Evolutionary conservation across 495 filamentous ascomycete genomes (phyloP).

Genomic region (Parathielavia hyrcaniae): DNA sequence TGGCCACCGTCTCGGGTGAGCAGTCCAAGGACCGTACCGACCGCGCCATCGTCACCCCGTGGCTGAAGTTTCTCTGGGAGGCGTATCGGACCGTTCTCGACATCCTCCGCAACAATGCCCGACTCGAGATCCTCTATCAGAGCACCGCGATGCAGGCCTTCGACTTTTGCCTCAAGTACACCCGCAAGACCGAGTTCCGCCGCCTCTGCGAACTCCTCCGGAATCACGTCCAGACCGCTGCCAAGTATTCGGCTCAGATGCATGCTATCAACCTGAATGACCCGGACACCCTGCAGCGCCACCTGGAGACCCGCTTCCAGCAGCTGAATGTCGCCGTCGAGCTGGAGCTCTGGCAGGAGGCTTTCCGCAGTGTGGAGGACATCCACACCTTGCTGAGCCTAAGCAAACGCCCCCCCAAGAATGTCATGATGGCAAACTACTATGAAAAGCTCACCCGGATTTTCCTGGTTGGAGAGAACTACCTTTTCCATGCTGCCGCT

Average conservation of each 20-base stretch:
- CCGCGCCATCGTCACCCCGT: constrained; percentile 94
- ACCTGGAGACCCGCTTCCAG: constrained; percentile 96
- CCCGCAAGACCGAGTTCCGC: constrained; percentile 98
- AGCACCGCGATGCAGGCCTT: constrained; percentile 96
- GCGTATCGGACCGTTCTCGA: constrained; percentile 98
- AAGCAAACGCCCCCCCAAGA: constrained; percentile 99
- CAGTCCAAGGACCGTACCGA: constrained; percentile 95
- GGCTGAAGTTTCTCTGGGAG: constrained; percentile 99
- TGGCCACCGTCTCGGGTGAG: constrained; percentile 96
- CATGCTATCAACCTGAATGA: constrained; percentile 98
- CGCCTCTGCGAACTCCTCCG: constrained; percentile 94
- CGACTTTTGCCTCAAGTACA: constrained; percentile 96
- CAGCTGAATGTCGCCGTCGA: constrained; percentile 98
- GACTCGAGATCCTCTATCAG: constrained; percentile 96
- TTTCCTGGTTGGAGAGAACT: constrained; percentile 98
- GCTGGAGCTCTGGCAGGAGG: constrained; percentile 97
- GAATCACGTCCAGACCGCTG: constrained; percentile 98
- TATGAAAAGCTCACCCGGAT: constrained; percentile 98
- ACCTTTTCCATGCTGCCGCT: constrained; percentile 96
- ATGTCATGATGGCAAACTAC: constrained; percentile 99
- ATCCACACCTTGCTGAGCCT: constrained; percentile 97
- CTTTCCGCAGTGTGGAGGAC: constrained; percentile 97
- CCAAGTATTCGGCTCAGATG: constrained; percentile 98
- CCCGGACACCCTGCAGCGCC: constrained; percentile 91
- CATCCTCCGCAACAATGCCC: constrained; percentile 97